A percentile compares a stretch with the other conserved stretches of the same genome.
Evolutionary conservation across 176 grass and related monocot species (phyloP).

Genomic region (Triticum urartu): DNA sequence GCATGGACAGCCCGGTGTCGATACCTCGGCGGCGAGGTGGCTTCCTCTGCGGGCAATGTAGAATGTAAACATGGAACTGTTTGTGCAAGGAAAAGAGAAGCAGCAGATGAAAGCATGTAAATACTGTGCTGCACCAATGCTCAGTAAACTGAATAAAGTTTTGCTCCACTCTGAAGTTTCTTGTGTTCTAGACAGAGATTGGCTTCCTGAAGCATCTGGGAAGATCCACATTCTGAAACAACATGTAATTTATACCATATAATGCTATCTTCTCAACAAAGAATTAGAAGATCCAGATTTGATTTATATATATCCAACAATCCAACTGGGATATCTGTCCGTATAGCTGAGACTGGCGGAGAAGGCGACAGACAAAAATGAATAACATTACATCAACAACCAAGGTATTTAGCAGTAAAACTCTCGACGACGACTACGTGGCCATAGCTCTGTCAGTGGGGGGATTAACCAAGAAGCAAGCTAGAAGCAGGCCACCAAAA

Average conservation of each 20-base stretch:
- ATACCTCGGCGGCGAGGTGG: neutral
- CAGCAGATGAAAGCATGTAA: neutral
- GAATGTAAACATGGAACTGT: conserved; percentile 49
- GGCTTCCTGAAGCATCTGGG: conserved; percentile 5
- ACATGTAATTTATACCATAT: conserved; percentile 39
- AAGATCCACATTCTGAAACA: neutral
- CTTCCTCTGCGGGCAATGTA: conserved; percentile 62
- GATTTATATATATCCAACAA: conserved; percentile 40
- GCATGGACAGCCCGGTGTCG: neutral
- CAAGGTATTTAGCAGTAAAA: conserved; percentile 36
- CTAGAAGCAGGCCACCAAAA: conserved; percentile 57
- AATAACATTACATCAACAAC: conserved; percentile 48
- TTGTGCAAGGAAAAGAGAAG: conserved; percentile 36
- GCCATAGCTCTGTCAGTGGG: conserved; percentile 45
- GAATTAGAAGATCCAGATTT: conserved; percentile 40
- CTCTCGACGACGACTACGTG: conserved; percentile 28
- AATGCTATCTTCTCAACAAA: conserved; percentile 44
- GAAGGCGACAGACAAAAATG: conserved; percentile 33
- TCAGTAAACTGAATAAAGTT: conserved; percentile 7
- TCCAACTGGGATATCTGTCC: conserved; percentile 20
- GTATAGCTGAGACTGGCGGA: conserved; percentile 30
- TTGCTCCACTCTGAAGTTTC: neutral
- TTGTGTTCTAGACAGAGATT: neutral
- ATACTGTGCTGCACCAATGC: neutral
- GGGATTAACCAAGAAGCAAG: conserved; percentile 37